Evolutionary conservation across 306 rosid genomes (phyloP), one percentile per base, ranked within the genome.

Genomic region (Quercus suber): DNA sequence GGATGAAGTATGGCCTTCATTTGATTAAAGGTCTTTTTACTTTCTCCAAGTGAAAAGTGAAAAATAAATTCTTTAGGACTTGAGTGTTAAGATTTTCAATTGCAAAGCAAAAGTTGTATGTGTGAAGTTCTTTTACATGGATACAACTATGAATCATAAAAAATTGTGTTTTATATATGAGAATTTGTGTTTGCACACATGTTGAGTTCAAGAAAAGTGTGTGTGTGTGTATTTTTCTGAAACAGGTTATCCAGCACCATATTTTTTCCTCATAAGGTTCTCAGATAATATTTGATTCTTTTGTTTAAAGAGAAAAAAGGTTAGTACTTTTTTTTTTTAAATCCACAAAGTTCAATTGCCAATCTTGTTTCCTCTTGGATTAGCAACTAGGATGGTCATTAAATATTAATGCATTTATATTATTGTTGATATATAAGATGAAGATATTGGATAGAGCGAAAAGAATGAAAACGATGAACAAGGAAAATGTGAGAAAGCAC

Each of bases 211-310:
- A 55, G 58, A 55, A 27, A 18, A 52, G 71, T 23, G 13, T 25
- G 65, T 49, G 60, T 3, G 0, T 30, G 0, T 76, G 65, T 65
- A 78, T 74, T 69, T 83, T 73, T 83, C 55, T 87, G 83, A 71
- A 86, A 80, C 97, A 94, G 99, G 99, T 94, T 81, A 91, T 91
- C 63, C 97, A 92, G 70, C 93, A 94, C 80, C 99, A 94, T 63
- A 94, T 78, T 86, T 88, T 87, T 92, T 94, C 85, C 99, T 94
- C 5, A 92, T 82, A 92, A 94, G 86, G 91, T 97, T 79, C 86
- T 94, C 83, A 85, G 97, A 78, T 94, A 93, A 85, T 92, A 97
- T 74, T 91, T 94, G 82, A 97, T 94, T 84, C 90, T 88, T 80
- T 87, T 91, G 85, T 97, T 97, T 35, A 95, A 92, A 83, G 78